phyloP scores from a whole-genome alignment of 176 grass and related monocot species.

The Hordeum vulgare region MorexV3_pseudomolecules_assembly NC_058522.1:11607633-11608132 shows the following conservation, averaged over 20 bases:
- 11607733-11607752: too few relatives aligned
- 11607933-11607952: constrained; percentile 43
- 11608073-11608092: background rate
- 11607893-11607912: constrained; percentile 28
- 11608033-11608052: background rate
- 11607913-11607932: constrained; percentile 32
- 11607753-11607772: too few relatives aligned
- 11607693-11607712: too few relatives aligned
- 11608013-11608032: constrained; percentile 17
- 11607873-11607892: background rate
- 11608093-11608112: background rate
- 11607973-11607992: constrained; percentile 11
- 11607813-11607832: too few relatives aligned
- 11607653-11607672: too few relatives aligned
- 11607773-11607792: too few relatives aligned
- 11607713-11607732: too few relatives aligned
- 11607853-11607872: too few relatives aligned
- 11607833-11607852: too few relatives aligned
- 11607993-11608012: constrained; percentile 38
- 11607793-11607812: too few relatives aligned
- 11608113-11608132: background rate
- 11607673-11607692: too few relatives aligned
- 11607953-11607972: background rate
- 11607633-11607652: too few relatives aligned
- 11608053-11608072: background rate